These are phyloP conservation scores for Chimonanthus salicifolius DNA, from an alignment of 164 flowering plant species.

Conservation along the genomic window DNA sequence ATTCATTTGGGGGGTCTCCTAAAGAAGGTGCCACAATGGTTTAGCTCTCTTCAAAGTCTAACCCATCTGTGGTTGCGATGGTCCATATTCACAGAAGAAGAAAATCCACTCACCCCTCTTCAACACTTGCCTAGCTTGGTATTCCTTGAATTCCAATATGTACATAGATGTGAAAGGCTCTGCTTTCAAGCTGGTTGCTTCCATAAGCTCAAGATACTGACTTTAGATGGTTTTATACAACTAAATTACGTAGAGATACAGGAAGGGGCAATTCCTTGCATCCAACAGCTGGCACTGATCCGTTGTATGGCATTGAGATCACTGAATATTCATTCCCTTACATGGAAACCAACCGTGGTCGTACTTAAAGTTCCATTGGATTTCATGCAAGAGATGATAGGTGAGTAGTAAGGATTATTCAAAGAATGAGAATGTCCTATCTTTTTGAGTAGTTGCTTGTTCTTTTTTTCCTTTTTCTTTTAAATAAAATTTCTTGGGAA, in stretches of 20 bases:
- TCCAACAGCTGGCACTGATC: not conserved
- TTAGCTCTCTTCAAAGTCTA: constrained; percentile 1
- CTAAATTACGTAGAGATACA: not conserved
- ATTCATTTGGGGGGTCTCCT: not conserved
- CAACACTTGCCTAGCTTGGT: constrained; percentile 7
- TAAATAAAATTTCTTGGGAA: no score
- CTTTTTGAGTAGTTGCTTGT: no score
- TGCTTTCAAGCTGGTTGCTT: constrained; percentile 1
- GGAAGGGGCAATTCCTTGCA: constrained; percentile 1
- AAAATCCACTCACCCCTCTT: not conserved
- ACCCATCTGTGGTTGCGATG: not conserved
- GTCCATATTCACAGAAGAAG: not conserved
- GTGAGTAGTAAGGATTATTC: no score
- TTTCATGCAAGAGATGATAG: no score
- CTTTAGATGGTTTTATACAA: not conserved
- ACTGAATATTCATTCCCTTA: no score
- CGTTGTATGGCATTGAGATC: not conserved
- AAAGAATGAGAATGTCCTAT: no score
- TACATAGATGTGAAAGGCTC: not conserved
- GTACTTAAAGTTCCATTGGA: accelerated
- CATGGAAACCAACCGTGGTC: no score
- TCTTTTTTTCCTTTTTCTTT: no score
- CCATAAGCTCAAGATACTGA: not conserved
- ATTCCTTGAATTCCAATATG: constrained; percentile 2
- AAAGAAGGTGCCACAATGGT: constrained; percentile 4